Conservation (phyloP, 2,329 filamentous ascomycete species). For the Ophiocordyceps camponoti-leonardi region DNA sequence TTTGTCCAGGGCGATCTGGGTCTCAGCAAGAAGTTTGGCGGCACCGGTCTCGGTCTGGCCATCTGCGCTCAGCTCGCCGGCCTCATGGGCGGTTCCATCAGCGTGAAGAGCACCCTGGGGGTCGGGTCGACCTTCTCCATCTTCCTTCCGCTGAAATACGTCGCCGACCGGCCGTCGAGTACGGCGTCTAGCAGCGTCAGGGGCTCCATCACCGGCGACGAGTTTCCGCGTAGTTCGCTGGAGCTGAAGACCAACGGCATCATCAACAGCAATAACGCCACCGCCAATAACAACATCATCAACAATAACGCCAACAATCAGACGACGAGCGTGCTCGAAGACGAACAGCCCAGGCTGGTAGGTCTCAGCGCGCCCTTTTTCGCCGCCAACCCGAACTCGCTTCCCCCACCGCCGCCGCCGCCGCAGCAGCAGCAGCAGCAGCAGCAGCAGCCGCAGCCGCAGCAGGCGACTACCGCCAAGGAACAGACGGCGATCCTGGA, state of each 20-base stretch:
- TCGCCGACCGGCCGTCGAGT: conserved; percentile 40
- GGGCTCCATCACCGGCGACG: conserved; percentile 13
- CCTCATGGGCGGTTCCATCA: conserved; percentile 67
- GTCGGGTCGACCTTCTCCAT: conserved; percentile 69
- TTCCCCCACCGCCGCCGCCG: conserved; percentile 8
- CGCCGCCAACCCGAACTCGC: conserved; percentile 21
- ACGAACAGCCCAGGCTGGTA: conserved; percentile 56
- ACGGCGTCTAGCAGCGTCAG: conserved; percentile 31
- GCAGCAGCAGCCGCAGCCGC: no score
- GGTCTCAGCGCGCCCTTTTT: conserved; percentile 78
- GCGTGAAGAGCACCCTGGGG: conserved; percentile 52
- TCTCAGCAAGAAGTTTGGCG: conserved; percentile 76
- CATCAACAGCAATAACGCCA: no score
- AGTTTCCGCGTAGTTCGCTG: conserved; percentile 14
- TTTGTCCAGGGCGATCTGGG: conserved; percentile 89
- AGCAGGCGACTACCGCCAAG: conserved; percentile 19
- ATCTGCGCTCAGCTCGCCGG: conserved; percentile 77
- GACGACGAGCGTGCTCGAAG: conserved; percentile 4
- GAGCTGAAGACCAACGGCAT: conserved; percentile 4
- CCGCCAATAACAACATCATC: no score
- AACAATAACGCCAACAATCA: conserved; percentile 1
- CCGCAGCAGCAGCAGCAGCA: no score
- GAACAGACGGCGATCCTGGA: conserved; percentile 51
- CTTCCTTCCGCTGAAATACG: conserved; percentile 63
- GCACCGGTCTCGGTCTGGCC: conserved; percentile 72